Conservation (phyloP, 768 basidiomycete genomes). For the Boletus vermiculosoides region DNA sequence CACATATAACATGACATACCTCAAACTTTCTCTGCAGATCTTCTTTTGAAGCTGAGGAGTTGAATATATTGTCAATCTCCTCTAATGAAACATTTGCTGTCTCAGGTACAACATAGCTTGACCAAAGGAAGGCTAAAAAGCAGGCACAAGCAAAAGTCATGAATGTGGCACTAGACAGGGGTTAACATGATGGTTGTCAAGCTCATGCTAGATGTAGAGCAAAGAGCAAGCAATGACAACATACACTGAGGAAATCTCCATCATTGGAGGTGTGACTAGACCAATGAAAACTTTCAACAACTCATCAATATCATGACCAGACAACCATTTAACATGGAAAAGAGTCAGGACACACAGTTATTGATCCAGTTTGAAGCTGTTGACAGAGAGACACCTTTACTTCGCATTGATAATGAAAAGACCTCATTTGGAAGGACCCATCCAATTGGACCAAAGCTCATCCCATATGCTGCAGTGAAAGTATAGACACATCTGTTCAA, state of each 20-base stretch:
- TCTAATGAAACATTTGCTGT: constrained; percentile 76
- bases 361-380: constrained; percentile 88
- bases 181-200: neutral
- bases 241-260: constrained; percentile 60
- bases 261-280: constrained; percentile 63
- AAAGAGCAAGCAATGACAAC: constrained; percentile 11
- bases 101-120: constrained; percentile 67
- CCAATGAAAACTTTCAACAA: constrained; percentile 64
- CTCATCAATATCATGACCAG: constrained; percentile 2
- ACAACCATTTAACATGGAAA: neutral
- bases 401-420: constrained; percentile 74
- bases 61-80: constrained; percentile 71
- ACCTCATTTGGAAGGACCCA: constrained; percentile 87
- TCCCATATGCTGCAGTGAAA: constrained; percentile 76
- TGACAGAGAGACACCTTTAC: constrained; percentile 78
- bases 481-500: constrained; percentile 57
- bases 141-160: constrained; percentile 64
- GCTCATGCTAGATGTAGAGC: neutral
- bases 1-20: constrained; percentile 35
- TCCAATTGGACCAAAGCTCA: constrained; percentile 75
- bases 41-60: constrained; percentile 53
- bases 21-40: constrained; percentile 50
- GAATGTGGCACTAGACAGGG: constrained; percentile 57
- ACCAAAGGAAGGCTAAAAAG: constrained; percentile 67
- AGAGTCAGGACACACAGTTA: constrained; percentile 52